Evolutionary conservation across 805 yeast species (phyloP), one percentile per base, ranked within the genome.

Genomic region (Scheffersomyces coipomensis): DNA sequence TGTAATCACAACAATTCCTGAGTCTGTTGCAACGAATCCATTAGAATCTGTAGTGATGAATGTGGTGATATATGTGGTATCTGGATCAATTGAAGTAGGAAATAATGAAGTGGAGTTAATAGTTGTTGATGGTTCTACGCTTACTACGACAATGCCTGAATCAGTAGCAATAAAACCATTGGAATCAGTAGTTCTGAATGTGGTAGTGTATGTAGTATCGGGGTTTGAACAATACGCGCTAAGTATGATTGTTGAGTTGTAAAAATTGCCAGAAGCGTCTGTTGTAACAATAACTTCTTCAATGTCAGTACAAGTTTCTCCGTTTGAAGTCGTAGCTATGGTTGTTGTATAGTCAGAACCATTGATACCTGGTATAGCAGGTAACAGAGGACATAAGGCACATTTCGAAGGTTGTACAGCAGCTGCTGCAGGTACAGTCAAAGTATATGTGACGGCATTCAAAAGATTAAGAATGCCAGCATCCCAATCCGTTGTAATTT

Each of bases 111-210:
- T 33, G 9, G 35, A 11, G 17, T 27, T 33, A 17, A 6, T 21
- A 33, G 21, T 24, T 6, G 35, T 33, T 5, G 26, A 5, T n/a
- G n/a, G n/a, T n/a, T n/a, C n/a, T n/a, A n/a, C n/a, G n/a, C n/a
- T n/a, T 4, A 24, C 27, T 12, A 24, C 5, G 5, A 24, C 27
- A 8, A 9, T 12, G 5, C 27, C 27, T 4, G 27, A 9, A 12
- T 24, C 27, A 53, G 11, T 27, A n/a, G 37, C 43, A 54, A 11
- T 25, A 37, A 23, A 48, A 43, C 49, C 46, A 12, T 30, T 41
- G 24, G 35, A 16, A 17, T 37, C 45, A 18, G 46, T 34, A 23
- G 41, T 38, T 2, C 40, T 38, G 19, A 35, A 29, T 2, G 42
- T 31, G 6, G 47, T 43, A 13, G 39, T 24, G 13, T 24, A 24